These are phyloP conservation scores for Apiospora rasikravindrae DNA, from an alignment of 2,329 filamentous ascomycete species.

Conservation along the genomic window DNA sequence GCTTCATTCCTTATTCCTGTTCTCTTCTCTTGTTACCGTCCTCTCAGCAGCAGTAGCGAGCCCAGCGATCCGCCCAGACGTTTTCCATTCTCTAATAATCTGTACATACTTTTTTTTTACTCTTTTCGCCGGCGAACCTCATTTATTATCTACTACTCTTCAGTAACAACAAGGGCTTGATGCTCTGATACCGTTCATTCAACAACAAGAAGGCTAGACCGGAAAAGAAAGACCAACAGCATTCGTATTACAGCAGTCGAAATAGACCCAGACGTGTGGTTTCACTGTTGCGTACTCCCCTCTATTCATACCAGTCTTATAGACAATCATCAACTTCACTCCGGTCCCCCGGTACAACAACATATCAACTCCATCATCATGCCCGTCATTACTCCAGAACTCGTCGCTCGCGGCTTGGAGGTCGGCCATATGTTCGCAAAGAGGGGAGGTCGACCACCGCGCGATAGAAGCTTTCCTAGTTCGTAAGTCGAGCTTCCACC, in stretches of 20 bases:
- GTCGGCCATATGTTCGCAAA: background rate
- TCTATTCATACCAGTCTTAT: background rate
- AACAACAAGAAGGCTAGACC: background rate
- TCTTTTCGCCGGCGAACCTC: constrained; percentile 6
- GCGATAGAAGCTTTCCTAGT: background rate
- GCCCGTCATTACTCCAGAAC: constrained; percentile 9
- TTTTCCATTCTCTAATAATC: constrained; percentile 6
- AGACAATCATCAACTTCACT: background rate
- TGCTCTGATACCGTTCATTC: constrained; percentile 1
- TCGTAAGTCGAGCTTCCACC: background rate
- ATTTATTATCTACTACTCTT: constrained; percentile 1
- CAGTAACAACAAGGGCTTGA: background rate
- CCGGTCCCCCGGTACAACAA: background rate
- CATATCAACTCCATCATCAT: background rate
- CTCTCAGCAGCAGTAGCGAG: background rate
- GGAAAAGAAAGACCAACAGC: background rate
- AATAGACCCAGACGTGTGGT: background rate
- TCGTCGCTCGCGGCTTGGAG: constrained; percentile 3
- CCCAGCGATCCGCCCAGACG: background rate
- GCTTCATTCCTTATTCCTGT: background rate
- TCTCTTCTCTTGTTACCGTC: background rate
- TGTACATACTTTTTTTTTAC: background rate
- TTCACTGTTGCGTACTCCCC: background rate
- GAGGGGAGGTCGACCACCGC: constrained; percentile 10
- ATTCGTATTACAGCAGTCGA: background rate